Conservation (phyloP, 495 filamentous ascomycete species). For the Alectoria sarmentosa region DNA sequence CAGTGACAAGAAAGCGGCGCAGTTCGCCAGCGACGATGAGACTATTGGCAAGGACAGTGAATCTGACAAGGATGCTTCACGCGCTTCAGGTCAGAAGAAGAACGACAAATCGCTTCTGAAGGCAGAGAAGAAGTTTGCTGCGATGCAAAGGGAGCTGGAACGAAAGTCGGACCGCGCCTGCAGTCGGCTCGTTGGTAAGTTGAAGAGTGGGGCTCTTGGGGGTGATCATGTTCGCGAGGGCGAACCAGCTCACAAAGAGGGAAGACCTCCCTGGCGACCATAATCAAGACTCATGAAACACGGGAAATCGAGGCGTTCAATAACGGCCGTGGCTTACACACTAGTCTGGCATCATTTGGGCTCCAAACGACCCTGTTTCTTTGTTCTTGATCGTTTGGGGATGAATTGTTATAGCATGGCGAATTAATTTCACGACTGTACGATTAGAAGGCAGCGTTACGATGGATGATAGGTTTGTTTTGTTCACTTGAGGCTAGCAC, state of each 20-base stretch:
- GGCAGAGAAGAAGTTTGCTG: no score
- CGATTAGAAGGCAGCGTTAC: not conserved
- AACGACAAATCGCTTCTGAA: no score
- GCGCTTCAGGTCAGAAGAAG: no score
- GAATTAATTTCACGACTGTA: not conserved
- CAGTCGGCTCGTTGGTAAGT: not conserved
- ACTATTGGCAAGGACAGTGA: no score
- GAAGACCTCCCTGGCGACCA: not conserved
- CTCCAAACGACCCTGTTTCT: not conserved
- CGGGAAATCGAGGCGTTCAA: not conserved
- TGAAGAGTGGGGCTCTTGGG: not conserved
- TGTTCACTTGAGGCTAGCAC: not conserved
- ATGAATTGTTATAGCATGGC: not conserved
- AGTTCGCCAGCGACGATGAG: no score
- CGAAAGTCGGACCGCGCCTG: not conserved
- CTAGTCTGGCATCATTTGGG: no score
- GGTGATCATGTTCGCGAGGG: not conserved
- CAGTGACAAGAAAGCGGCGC: no score
- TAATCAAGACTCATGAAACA: not conserved
- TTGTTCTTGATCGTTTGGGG: not conserved
- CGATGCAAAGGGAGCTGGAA: conserved; percentile 10
- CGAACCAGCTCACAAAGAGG: not conserved
- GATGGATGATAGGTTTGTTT: not conserved
- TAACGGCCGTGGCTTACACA: no score
- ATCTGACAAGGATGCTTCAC: no score